Evolutionary conservation across 2,329 filamentous ascomycete species (phyloP), one percentile per base, ranked within the genome.

Genomic region (Calonectria montana): DNA sequence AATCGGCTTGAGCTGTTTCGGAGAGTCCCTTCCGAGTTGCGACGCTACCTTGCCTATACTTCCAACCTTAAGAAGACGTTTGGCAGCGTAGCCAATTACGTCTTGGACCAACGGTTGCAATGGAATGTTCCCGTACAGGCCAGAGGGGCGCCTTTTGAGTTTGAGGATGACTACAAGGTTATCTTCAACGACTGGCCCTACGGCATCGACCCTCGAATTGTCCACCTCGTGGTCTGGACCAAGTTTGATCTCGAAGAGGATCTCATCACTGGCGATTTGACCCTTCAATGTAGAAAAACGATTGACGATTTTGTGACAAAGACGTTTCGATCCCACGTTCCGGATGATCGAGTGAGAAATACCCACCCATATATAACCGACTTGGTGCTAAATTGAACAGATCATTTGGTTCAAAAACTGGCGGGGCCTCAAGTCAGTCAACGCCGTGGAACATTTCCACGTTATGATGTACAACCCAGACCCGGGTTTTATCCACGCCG

Each of bases 101-200:
- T 98, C 47, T 84, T 97, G 50, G 84, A 86, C 29, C 86, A 94
- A 81, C 86, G 95, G 61, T 85, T 98, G 69, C 83, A 86, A 18
- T 98, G 96, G 96, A 81, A 83, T 2, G 70, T 75, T n/a, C 87
- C 86, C 1, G 77, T 88, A 18, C 65, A 69, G 45, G 67, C 83
- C 10, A 75, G 78, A 4, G 80, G 78, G 21, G 73, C 65, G 27
- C 87, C 87, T 0, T 88, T 91, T 73, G 83, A 85, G 73, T 79
- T 75, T 66, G 82, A 82, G 0, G 85, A 86, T 12, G 93, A 97
- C 79, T 84, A 92, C 78, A 95, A 91, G 82, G 92, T 97, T 59
- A 83, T 98, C 47, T 91, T 90, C 84, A 98, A 98, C 80, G 96
- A 98, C 87, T 98, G 95, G 94, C 96, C 96, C 0, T 98, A 98